Conservation (phyloP, 1,284 basidiomycete species). For the Trametes pubescens region DNA sequence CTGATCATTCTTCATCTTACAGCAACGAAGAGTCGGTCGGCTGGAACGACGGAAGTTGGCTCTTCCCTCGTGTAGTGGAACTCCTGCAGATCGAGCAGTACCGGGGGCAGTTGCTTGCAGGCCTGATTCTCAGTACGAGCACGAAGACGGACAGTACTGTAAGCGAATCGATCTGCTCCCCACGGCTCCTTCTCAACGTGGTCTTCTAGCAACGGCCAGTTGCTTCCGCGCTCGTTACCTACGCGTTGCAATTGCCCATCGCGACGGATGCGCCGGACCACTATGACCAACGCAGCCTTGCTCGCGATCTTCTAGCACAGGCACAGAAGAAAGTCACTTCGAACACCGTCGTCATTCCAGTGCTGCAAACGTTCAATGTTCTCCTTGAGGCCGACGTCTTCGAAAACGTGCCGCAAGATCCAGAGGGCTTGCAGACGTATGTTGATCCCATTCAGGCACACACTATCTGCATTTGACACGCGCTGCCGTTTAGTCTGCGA, state of each 20-base stretch:
- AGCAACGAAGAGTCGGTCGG: constrained; percentile 48
- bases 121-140: constrained; percentile 79
- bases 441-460: constrained; percentile 26
- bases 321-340: constrained; percentile 61
- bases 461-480: constrained; percentile 25
- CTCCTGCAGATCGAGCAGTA: constrained; percentile 73
- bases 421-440: constrained; percentile 59
- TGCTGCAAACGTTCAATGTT: constrained; percentile 77
- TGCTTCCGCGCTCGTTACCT: constrained; percentile 65
- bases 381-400: constrained; percentile 74
- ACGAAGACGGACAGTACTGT: constrained; percentile 87
- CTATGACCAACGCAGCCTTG: constrained; percentile 59
- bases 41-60: constrained; percentile 76
- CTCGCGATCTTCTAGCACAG: constrained; percentile 62
- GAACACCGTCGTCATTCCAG: constrained; percentile 80
- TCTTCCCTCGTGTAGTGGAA: constrained; percentile 76
- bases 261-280: constrained; percentile 35
- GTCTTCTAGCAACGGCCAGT: constrained; percentile 70
- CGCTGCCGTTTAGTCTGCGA: constrained; percentile 43
- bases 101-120: constrained; percentile 69
- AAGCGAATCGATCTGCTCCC: constrained; percentile 41
- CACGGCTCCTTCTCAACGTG: constrained; percentile 26
- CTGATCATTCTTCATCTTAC: constrained; percentile 10
- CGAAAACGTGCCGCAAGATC: constrained; percentile 51
- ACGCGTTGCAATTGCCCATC: constrained; percentile 61